A percentile compares a stretch with the other conserved stretches of the same genome.
Evolutionary conservation across 805 yeast species (phyloP).

Genomic region (Ogataea neopini): DNA sequence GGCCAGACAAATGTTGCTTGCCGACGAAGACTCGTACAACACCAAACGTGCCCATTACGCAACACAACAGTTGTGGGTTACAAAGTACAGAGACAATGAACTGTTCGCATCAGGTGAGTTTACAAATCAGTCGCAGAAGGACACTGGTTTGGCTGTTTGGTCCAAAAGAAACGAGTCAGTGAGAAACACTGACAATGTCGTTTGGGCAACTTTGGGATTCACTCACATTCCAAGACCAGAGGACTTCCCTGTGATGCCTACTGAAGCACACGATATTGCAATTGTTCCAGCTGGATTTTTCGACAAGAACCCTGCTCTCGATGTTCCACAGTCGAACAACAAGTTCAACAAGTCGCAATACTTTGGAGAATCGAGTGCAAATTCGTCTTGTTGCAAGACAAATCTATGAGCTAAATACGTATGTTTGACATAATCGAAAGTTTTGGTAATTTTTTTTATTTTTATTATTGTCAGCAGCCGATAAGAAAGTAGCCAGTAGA

Average conservation of each 20-base stretch:
- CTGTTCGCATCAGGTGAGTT: conserved; percentile 83
- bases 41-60: conserved; percentile 75
- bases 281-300: conserved; percentile 75
- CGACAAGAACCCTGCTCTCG: conserved; percentile 75
- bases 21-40: conserved; percentile 62
- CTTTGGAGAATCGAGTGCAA: conserved; percentile 23
- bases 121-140: conserved; percentile 74
- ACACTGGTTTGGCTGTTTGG: conserved; percentile 74
- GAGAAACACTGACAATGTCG: conserved; percentile 73
- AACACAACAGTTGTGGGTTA: conserved; percentile 80
- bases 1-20: conserved; percentile 75
- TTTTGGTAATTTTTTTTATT: neutral
- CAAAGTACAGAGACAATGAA: conserved; percentile 72
- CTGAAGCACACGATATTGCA: conserved; percentile 69
- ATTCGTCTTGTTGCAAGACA: conserved; percentile 33
- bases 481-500: neutral
- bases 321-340: conserved; percentile 71
- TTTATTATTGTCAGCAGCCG: neutral
- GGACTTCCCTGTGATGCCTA: conserved; percentile 91
- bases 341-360: conserved; percentile 63
- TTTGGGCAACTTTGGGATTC: conserved; percentile 81
- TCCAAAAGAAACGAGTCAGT: conserved; percentile 67
- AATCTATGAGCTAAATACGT: conserved; percentile 1
- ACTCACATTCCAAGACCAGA: conserved; percentile 83
- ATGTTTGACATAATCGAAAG: neutral